Conservation (phyloP, 2,329 filamentous ascomycete species). For the Alternaria burnsii region DNA sequence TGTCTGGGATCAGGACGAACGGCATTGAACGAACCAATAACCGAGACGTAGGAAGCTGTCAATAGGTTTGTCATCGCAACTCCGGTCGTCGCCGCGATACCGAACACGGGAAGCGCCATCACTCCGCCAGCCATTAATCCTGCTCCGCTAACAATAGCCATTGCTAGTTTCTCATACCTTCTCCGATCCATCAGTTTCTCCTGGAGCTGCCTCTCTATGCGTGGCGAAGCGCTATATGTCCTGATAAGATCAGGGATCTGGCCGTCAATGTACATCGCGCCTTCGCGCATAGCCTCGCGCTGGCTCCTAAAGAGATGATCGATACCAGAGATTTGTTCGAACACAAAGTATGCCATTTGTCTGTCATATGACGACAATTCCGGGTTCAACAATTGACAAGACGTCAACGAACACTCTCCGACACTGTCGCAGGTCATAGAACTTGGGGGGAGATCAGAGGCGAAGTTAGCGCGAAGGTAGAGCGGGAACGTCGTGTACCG, state of each 20-base stretch:
- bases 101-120: background rate
- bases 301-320: slow-evolving; percentile 3
- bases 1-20: background rate
- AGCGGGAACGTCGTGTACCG: background rate
- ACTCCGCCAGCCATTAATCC: background rate
- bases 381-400: background rate
- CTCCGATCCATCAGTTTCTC: background rate
- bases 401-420: background rate
- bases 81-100: background rate
- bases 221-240: background rate
- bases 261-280: background rate
- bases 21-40: background rate
- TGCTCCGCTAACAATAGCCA: background rate
- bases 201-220: background rate
- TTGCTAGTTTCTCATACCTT: background rate
- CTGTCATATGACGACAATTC: slow-evolving; percentile 1
- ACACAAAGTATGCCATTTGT: slow-evolving; percentile 13
- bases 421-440: slow-evolving; percentile 4
- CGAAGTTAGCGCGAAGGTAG: slow-evolving; percentile 5
- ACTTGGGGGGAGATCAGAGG: background rate
- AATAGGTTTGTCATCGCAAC: background rate
- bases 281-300: background rate
- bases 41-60: background rate
- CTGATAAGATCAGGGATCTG: background rate
- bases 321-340: slow-evolving; percentile 10